phyloP scores from a whole-genome alignment of 2,329 filamentous ascomycete species.

The Fusarium decemcellulare region DNA sequence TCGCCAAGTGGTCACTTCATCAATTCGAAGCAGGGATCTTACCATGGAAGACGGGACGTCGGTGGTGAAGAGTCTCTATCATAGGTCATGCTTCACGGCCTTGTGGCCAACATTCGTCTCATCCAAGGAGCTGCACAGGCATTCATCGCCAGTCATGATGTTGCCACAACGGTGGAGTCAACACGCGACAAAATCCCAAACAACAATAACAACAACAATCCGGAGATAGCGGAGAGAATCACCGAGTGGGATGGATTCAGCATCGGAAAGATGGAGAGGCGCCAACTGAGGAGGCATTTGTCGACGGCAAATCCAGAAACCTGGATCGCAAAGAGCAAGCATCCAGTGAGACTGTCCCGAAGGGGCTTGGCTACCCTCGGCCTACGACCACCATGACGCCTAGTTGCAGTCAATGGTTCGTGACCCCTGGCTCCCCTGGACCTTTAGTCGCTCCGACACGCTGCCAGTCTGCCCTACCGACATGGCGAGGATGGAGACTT shows the following conservation, averaged over 20 bases:
- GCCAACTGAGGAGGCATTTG: constrained; percentile 30
- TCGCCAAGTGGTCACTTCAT: constrained; percentile 4
- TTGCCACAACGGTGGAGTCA: constrained; percentile 36
- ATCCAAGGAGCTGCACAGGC: constrained; percentile 21
- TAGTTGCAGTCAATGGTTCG: constrained; percentile 40
- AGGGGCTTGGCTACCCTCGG: constrained; percentile 34
- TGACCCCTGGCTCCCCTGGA: constrained; percentile 37
- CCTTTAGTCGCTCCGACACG: constrained; percentile 24
- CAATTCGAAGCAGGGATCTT: constrained; percentile 9
- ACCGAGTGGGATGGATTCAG: constrained; percentile 31
- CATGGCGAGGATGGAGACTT: constrained; percentile 23
- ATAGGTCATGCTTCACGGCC: constrained; percentile 17
- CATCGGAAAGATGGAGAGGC: constrained; percentile 19
- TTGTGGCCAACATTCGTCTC: constrained; percentile 28
- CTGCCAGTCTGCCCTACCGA: constrained; percentile 32
- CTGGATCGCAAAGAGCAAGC: constrained; percentile 29
- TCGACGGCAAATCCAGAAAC: constrained; percentile 34
- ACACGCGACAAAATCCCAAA: constrained; percentile 18
- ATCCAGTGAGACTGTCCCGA: constrained; percentile 31
- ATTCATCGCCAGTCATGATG: constrained; percentile 19
- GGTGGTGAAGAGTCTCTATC: constrained; percentile 1
- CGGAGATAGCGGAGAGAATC: constrained; percentile 30
- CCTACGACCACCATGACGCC: constrained; percentile 43
- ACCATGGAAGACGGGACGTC: background rate
- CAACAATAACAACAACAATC: constrained; percentile 29